Evolutionary conservation across 2,329 filamentous ascomycete species (phyloP), one percentile per base, ranked within the genome.

Genomic region (Fusarium tjaetaba): DNA sequence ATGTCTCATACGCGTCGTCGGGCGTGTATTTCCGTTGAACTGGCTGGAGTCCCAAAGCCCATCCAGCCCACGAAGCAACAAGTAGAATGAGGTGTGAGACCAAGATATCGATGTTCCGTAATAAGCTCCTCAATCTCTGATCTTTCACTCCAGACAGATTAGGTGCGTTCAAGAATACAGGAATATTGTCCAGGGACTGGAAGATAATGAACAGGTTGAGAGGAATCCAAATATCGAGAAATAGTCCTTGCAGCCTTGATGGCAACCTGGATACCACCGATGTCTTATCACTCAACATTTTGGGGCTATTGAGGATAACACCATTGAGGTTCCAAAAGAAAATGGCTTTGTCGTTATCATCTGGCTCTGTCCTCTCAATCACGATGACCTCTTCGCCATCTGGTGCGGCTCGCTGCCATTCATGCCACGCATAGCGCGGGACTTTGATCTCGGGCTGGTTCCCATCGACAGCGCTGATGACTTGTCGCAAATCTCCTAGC

Each of bases 291-390:
- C 6, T 41, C 4, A 76, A 6, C 5, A 74, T 28, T 22, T 49
- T 65, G 2, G 73, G 71, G 2, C 76, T 70, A 15, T 77, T 51
- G 26, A 86, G 72, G 20, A 85, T 78, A 7, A 85, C 76, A 0
- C 83, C 83, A 46, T 87, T 87, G 32, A 88, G 63, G 57, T 87
- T 87, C 80, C 85, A 84, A 70, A 88, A 88, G 76, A 88, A 88
- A 0, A 86, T 67, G 5, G 83, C 80, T 74, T 88, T 88, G 16
- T 80, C 73, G 0, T 84, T 81, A 59, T 87, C 86, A 10, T 63
- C 76, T 0, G 86, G 86, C 22, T 84, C 82, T 1, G 86, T 88
- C 77, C 84, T 82, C 75, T 88, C 86, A 16, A 85, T 78, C 0
- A 86, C 85, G 4, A 87, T 61, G 4, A 80, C 76, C 0, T 85